Evolutionary conservation across 805 yeast species (phyloP).

Genomic region (Teunomyces pallodes): DNA sequence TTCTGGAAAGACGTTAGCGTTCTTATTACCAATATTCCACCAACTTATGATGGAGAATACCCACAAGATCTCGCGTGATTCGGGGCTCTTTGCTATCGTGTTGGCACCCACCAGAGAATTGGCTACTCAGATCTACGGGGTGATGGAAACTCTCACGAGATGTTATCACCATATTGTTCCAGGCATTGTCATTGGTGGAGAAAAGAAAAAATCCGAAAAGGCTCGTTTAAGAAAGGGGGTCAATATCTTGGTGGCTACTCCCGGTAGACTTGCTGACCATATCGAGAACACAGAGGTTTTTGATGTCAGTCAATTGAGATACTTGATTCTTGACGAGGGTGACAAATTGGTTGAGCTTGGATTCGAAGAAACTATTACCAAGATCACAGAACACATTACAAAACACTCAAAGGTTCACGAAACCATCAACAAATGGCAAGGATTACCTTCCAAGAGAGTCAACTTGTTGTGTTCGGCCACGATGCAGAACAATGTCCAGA

Average conservation of each 20-base stretch:
- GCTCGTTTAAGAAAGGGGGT: slow-evolving; percentile 95
- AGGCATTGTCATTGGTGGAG: slow-evolving; percentile 97
- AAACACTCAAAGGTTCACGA: slow-evolving; percentile 38
- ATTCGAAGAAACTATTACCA: slow-evolving; percentile 86
- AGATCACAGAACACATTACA: slow-evolving; percentile 63
- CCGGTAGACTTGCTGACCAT: slow-evolving; percentile 94
- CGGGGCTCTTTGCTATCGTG: slow-evolving; percentile 87
- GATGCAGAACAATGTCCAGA: slow-evolving; percentile 72
- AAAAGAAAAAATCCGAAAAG: slow-evolving; percentile 94
- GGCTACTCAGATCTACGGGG: slow-evolving; percentile 85
- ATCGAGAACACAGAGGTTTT: slow-evolving; percentile 82
- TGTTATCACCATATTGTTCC: slow-evolving; percentile 90
- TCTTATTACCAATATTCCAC: slow-evolving; percentile 77
- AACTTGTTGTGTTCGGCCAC: slow-evolving; percentile 95
- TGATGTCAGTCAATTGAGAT: slow-evolving; percentile 70
- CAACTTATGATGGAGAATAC: slow-evolving; percentile 55
- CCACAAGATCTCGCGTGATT: slow-evolving; percentile 49
- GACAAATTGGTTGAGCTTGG: slow-evolving; percentile 95
- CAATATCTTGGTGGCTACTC: slow-evolving; percentile 93
- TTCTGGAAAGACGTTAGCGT: slow-evolving; percentile 93
- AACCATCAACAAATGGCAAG: slow-evolving; percentile 42
- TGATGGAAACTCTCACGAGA: slow-evolving; percentile 66
- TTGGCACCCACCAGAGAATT: slow-evolving; percentile 94
- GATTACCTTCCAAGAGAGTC: slow-evolving; percentile 66
- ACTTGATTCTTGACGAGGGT: slow-evolving; percentile 94